phyloP scores from a whole-genome alignment of 306 rosid genomes.

The Arachis stenosperma region DNA sequence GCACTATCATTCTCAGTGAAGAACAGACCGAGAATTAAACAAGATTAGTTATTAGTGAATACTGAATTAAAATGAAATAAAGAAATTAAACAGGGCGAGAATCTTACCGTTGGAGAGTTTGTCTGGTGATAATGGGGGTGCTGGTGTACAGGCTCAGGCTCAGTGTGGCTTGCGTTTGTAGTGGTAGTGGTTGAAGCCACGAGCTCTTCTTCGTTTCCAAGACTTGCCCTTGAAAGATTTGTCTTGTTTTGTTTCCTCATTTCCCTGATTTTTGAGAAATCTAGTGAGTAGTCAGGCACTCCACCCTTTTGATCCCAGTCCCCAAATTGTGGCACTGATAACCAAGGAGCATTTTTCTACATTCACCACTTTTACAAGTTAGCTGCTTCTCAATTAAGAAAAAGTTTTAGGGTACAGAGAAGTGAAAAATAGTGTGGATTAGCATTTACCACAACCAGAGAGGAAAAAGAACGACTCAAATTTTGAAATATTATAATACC shows the following conservation, averaged over 20 bases:
- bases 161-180: slow-evolving; percentile 44
- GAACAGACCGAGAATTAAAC: not conserved
- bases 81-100: slow-evolving; percentile 33
- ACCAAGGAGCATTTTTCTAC: slow-evolving; percentile 90
- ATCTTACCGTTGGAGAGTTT: slow-evolving; percentile 82
- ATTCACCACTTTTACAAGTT: slow-evolving; percentile 11
- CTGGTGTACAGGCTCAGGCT: slow-evolving; percentile 38
- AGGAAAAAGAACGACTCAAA: not conserved
- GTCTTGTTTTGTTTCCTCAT: slow-evolving; percentile 93
- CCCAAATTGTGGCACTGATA: slow-evolving; percentile 96
- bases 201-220: slow-evolving; percentile 96
- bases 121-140: slow-evolving; percentile 65
- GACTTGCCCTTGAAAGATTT: slow-evolving; percentile 86
- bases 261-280: slow-evolving; percentile 96
- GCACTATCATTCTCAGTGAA: not conserved
- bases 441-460: not conserved
- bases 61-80: not conserved
- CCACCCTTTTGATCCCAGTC: slow-evolving; percentile 98
- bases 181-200: slow-evolving; percentile 50
- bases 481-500: not conserved
- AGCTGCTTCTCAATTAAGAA: not conserved
- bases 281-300: slow-evolving; percentile 91
- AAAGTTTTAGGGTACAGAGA: not conserved
- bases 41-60: not conserved
- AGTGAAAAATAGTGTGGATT: not conserved